A percentile compares a stretch with the other conserved stretches of the same genome.
Conservation (phyloP, 495 filamentous ascomycete genomes). For the Durotheca rogersii region DNA sequence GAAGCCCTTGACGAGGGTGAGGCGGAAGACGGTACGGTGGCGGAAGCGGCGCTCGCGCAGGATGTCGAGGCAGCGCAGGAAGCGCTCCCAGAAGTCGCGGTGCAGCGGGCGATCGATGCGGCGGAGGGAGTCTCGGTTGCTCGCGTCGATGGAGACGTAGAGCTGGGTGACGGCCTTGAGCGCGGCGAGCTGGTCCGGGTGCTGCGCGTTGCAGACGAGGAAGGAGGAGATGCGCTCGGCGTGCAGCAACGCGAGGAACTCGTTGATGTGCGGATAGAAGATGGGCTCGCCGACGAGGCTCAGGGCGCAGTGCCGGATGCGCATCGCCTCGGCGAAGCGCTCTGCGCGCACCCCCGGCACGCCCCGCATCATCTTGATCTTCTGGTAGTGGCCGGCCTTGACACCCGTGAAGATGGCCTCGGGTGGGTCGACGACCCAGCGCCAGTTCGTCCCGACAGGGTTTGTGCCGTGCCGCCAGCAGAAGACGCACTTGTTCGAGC, state of each 20-base stretch:
- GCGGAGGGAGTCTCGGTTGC: constrained; percentile 81
- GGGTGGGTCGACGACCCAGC: constrained; percentile 90
- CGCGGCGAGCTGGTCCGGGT: constrained; percentile 83
- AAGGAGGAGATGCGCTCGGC: constrained; percentile 85
- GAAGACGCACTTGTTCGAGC: constrained; percentile 97
- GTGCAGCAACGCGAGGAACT: constrained; percentile 80
- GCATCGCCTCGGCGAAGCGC: constrained; percentile 88
- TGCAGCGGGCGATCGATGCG: constrained; percentile 90
- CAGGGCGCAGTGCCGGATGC: constrained; percentile 87
- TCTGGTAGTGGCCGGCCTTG: constrained; percentile 89
- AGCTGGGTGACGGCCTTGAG: constrained; percentile 85
- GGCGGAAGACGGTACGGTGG: constrained; percentile 91
- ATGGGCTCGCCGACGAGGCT: constrained; percentile 93
- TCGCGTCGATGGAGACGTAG: constrained; percentile 93
- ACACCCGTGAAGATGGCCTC: constrained; percentile 86
- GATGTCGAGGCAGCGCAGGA: constrained; percentile 86
- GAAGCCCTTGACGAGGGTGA: constrained; percentile 92
- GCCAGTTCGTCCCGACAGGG: constrained; percentile 93
- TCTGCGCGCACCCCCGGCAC: constrained; percentile 91
- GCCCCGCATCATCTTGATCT: constrained; percentile 95
- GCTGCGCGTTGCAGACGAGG: constrained; percentile 97
- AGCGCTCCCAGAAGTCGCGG: constrained; percentile 96
- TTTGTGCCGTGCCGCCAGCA: constrained; percentile 98
- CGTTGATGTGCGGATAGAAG: constrained; percentile 97
- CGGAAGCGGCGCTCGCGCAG: constrained; percentile 73